A percentile compares a stretch with the other conserved stretches of the same genome.
phyloP scores from a whole-genome alignment of 345 rosid species.

The Aquilaria malaccensis region DNA sequence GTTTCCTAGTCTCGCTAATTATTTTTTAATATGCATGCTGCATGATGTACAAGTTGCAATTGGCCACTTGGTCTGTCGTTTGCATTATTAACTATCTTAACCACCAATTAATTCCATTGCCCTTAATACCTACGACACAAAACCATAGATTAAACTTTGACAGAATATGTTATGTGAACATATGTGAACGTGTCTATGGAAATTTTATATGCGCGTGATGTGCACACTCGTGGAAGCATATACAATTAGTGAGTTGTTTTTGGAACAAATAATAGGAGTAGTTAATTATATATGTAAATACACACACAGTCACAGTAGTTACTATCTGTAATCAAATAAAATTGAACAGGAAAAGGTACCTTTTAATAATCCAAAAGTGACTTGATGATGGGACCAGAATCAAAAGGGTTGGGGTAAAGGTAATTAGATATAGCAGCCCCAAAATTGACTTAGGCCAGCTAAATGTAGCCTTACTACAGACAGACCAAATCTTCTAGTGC shows the following conservation, averaged over 20 bases:
- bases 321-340: too few species aligned
- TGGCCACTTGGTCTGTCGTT: too few species aligned
- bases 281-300: too few species aligned
- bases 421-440: conserved; percentile 5
- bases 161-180: background rate
- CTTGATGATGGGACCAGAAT: conserved; percentile 14
- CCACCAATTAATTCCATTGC: too few species aligned
- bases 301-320: too few species aligned
- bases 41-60: background rate
- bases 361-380: background rate
- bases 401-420: conserved; percentile 11
- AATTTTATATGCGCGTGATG: too few species aligned
- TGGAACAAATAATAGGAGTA: too few species aligned
- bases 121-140: too few species aligned
- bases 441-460: conserved; percentile 17
- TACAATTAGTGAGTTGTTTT: too few species aligned
- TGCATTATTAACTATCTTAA: background rate
- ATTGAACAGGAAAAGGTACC: too few species aligned
- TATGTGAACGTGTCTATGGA: background rate
- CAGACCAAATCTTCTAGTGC: conserved; percentile 30
- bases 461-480: conserved; percentile 21
- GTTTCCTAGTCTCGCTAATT: conserved; percentile 9
- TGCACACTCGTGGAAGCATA: too few species aligned
- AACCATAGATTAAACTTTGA: background rate
- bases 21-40: conserved; percentile 11